phyloP scores from a whole-genome alignment of 306 rosid genomes.

The Vicia sativa region DNA sequence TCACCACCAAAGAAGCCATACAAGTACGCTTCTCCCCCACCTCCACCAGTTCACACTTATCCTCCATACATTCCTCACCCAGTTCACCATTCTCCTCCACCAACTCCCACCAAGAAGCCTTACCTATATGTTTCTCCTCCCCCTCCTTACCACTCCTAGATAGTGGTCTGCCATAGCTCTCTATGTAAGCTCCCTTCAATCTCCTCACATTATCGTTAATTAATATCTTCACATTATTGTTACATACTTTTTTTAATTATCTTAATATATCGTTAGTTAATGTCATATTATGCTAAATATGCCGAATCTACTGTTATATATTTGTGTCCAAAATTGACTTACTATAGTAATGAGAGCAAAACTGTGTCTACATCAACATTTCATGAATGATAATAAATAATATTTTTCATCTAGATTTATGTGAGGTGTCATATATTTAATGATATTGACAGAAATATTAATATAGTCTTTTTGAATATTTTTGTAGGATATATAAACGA shows the following conservation, averaged over 20 bases:
- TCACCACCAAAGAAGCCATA: neutral
- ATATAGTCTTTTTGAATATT: neutral
- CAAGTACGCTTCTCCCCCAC: neutral
- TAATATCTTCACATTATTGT: neutral
- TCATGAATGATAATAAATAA: neutral
- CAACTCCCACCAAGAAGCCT: constrained; percentile 30
- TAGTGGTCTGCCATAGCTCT: constrained; percentile 1
- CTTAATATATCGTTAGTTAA: neutral
- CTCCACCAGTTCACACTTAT: constrained; percentile 23
- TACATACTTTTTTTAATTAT: too few relatives aligned
- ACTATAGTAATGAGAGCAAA: neutral
- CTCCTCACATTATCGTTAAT: neutral
- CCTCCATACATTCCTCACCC: constrained; percentile 29
- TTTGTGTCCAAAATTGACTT: neutral
- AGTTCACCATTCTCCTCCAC: constrained; percentile 48
- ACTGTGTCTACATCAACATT: neutral
- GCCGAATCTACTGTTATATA: neutral
- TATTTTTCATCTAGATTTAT: neutral
- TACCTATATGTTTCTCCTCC: constrained; percentile 71
- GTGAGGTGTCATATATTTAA: neutral
- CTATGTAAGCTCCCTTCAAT: constrained; percentile 41
- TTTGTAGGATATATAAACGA: constrained; percentile 42
- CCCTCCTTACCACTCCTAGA: constrained; percentile 74
- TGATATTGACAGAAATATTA: constrained; percentile 9
- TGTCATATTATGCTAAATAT: neutral